Percentiles rank a stretch among this genome's conserved stretches.
Conservation (phyloP, 1,284 basidiomycete genomes). For the Porodaedalea pini region DNA sequence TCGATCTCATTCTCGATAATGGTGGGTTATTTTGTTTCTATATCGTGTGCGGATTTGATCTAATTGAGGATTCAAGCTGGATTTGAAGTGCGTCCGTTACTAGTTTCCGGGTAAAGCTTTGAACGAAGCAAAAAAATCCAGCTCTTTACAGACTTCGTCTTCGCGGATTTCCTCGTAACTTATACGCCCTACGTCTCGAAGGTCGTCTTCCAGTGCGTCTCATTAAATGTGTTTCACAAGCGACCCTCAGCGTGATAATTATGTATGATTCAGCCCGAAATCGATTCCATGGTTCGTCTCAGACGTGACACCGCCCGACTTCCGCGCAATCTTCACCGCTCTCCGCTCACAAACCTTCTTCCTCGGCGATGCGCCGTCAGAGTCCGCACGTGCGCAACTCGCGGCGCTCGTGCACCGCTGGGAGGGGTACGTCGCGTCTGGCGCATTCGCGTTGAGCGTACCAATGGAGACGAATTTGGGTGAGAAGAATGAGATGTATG, state of each 20-base stretch:
- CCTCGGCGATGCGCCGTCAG: conserved; percentile 26
- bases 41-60: background rate
- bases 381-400: conserved; percentile 42
- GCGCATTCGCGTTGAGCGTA: conserved; percentile 74
- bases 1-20: conserved; percentile 94
- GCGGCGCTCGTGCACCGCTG: conserved; percentile 68
- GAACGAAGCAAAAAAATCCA: conserved; percentile 30
- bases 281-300: conserved; percentile 93
- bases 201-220: conserved; percentile 84
- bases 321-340: conserved; percentile 48
- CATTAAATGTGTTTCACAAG: background rate
- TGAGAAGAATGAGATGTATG: conserved; percentile 37
- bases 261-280: conserved; percentile 59
- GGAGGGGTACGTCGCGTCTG: conserved; percentile 65
- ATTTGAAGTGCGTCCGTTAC: conserved; percentile 63
- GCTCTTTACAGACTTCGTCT: conserved; percentile 91
- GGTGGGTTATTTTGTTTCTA: conserved; percentile 42
- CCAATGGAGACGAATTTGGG: conserved; percentile 66
- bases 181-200: conserved; percentile 78
- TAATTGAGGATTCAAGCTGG: conserved; percentile 53
- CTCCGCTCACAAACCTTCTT: conserved; percentile 64
- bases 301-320: conserved; percentile 83
- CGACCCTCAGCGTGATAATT: background rate
- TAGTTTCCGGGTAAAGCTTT: background rate
- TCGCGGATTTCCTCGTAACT: conserved; percentile 92